phyloP scores from a whole-genome alignment of 495 filamentous ascomycete genomes.

The Hypoxylon lienhwacheense region DNA sequence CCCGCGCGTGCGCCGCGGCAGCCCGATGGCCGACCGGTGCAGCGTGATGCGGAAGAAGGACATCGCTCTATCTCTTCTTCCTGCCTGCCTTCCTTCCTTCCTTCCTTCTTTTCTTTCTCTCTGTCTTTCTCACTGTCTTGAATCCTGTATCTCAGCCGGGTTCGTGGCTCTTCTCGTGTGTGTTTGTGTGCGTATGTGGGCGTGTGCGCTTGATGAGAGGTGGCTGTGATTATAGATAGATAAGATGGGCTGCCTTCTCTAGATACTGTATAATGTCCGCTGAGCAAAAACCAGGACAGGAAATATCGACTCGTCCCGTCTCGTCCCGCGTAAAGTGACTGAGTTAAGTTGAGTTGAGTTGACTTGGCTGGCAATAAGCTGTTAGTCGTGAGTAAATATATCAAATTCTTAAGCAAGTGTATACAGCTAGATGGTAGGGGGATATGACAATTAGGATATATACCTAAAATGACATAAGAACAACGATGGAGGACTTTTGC shows the following conservation, averaged over 20 bases:
- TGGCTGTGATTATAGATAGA: no score
- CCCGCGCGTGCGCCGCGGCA: constrained; percentile 77
- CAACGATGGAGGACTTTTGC: no score
- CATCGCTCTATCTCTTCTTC: constrained; percentile 54
- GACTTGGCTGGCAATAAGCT: no score
- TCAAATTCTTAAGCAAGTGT: neutral
- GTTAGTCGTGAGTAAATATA: neutral
- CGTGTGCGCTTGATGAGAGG: no score
- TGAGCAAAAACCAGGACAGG: no score
- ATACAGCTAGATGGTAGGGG: neutral
- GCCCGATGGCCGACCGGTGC: constrained; percentile 87
- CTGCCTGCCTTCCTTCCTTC: neutral
- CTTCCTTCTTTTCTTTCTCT: neutral
- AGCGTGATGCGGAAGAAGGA: constrained; percentile 95
- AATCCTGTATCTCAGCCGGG: no score
- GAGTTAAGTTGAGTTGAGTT: neutral
- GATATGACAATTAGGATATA: no score
- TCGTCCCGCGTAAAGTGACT: neutral
- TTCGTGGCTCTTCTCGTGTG: no score
- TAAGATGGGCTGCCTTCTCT: neutral
- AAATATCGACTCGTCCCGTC: neutral
- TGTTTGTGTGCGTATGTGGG: no score
- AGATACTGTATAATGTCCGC: neutral
- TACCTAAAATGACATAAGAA: no score
- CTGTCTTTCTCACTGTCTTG: neutral